Evolutionary conservation across 139 green algal species (phyloP).

Genomic region (Auxenochlorella protothecoides): DNA sequence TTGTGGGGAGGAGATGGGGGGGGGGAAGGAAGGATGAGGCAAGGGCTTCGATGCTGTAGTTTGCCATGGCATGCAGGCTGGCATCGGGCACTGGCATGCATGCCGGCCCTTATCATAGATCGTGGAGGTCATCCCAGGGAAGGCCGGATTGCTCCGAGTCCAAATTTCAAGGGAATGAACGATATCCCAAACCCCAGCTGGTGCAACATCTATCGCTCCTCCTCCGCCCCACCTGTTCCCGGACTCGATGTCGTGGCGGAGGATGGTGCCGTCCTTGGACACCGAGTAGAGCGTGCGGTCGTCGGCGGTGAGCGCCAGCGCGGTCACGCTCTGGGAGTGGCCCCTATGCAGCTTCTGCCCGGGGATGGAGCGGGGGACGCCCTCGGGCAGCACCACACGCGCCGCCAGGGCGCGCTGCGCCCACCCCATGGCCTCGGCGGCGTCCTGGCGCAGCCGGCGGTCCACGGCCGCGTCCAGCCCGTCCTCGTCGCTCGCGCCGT

Average conservation of each 20-base stretch:
- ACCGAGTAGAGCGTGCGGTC: slow-evolving; percentile 58
- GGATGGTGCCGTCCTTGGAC: slow-evolving; percentile 72
- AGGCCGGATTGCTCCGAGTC: no score
- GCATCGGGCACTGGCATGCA: no score
- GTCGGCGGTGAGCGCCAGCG: slow-evolving; percentile 56
- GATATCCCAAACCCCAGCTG: no score
- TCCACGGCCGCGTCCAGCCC: slow-evolving; percentile 29
- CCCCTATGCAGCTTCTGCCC: slow-evolving; percentile 15
- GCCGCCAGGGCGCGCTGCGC: slow-evolving; percentile 40
- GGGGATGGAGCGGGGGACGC: slow-evolving; percentile 5
- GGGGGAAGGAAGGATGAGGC: no score
- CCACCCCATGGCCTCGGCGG: slow-evolving; percentile 37
- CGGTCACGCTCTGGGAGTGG: slow-evolving; percentile 51
- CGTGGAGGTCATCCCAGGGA: no score
- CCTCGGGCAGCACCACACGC: slow-evolving; percentile 20
- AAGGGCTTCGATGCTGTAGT: no score
- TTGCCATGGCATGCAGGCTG: no score
- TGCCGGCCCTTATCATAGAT: no score
- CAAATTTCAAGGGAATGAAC: no score
- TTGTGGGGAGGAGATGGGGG: no score
- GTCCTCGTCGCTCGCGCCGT: slow-evolving; percentile 26
- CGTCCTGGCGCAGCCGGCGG: slow-evolving; percentile 33
- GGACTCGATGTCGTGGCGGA: slow-evolving; percentile 66
- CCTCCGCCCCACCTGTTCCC: slow-evolving; percentile 8
- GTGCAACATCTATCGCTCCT: no score